Conservation (phyloP, 108 stramenopile species). For the Thalassiosira profunda region DNA sequence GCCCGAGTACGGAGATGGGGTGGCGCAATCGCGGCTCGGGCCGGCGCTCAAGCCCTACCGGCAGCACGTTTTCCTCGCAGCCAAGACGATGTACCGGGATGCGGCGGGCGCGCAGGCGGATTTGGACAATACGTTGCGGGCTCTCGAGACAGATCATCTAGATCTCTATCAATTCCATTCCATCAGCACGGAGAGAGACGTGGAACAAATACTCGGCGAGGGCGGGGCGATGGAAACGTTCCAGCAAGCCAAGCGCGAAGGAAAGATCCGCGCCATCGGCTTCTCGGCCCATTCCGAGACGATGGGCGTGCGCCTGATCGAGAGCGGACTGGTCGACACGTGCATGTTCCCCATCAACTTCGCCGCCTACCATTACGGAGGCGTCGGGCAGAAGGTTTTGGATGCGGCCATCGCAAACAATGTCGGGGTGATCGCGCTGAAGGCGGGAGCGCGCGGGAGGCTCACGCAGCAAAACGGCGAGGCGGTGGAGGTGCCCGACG, state of each 20-base stretch:
- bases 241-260: slow-evolving; percentile 16
- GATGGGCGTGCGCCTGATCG: slow-evolving; percentile 43
- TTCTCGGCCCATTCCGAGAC: slow-evolving; percentile 43
- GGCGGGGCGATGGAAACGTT: slow-evolving; percentile 53
- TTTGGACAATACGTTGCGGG: slow-evolving; percentile 35
- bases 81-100: slow-evolving; percentile 49
- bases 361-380: slow-evolving; percentile 36
- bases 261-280: slow-evolving; percentile 37
- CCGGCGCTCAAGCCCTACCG: slow-evolving; percentile 36
- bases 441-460: slow-evolving; percentile 38
- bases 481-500: slow-evolving; percentile 22
- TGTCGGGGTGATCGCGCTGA: slow-evolving; percentile 43
- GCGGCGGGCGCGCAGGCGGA: slow-evolving; percentile 16
- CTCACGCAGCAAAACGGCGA: slow-evolving; percentile 23
- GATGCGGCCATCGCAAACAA: slow-evolving; percentile 35
- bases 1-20: slow-evolving; percentile 49
- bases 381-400: slow-evolving; percentile 34
- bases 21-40: slow-evolving; percentile 37
- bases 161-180: slow-evolving; percentile 54
- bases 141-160: slow-evolving; percentile 38
- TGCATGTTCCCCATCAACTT: slow-evolving; percentile 57
- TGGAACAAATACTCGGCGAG: slow-evolving; percentile 22
- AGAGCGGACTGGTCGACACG: slow-evolving; percentile 39
- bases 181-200: slow-evolving; percentile 35
- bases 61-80: slow-evolving; percentile 29